A percentile compares a stretch with the other conserved stretches of the same genome.
Conservation (phyloP, 1,284 basidiomycete species). For the Porogramme epimiltina region DNA sequence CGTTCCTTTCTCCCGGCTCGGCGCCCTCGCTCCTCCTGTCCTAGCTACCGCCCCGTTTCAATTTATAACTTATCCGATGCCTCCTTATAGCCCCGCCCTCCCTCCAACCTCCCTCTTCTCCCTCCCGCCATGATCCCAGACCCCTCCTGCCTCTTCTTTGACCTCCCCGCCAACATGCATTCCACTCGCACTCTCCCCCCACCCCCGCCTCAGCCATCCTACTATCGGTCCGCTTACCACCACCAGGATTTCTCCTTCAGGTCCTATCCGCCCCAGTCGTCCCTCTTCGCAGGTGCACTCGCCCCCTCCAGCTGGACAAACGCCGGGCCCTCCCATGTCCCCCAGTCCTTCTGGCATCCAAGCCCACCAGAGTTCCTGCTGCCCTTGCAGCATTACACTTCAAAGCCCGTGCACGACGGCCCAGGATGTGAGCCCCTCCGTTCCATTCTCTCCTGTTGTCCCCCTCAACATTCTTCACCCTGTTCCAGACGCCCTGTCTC, state of each 20-base stretch:
- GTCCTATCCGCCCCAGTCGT: conserved; percentile 17
- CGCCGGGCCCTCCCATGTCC: conserved; percentile 13
- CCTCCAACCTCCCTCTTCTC: conserved; percentile 6
- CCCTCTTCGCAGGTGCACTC: conserved; percentile 22
- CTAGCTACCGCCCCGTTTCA: conserved; percentile 21
- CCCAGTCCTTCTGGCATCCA: conserved; percentile 16
- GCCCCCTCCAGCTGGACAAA: conserved; percentile 20
- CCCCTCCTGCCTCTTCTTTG: conserved; percentile 19
- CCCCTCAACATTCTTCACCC: conserved; percentile 1
- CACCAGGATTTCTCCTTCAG: conserved; percentile 10
- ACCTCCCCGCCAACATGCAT: conserved; percentile 14
- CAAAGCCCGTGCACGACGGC: conserved; percentile 3
- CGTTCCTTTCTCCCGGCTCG: conserved; percentile 17
- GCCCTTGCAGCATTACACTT: conserved; percentile 22
- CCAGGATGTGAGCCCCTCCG: conserved; percentile 20
- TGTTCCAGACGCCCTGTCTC: conserved; percentile 40
- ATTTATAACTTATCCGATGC: conserved; percentile 18
- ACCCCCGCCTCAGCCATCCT: conserved; percentile 2
- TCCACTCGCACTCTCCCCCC: conserved; percentile 3
- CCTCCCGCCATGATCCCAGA: conserved; percentile 13
- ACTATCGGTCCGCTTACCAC: conserved; percentile 8
- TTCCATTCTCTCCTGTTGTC: conserved; percentile 1
- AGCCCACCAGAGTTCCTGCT: conserved; percentile 26
- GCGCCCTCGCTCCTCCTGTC: conserved; percentile 19
- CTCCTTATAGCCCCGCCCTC: conserved; percentile 10